Base-by-base conservation (phyloP, 108 stramenopile genomes). In the Fragilaria radians region DNA sequence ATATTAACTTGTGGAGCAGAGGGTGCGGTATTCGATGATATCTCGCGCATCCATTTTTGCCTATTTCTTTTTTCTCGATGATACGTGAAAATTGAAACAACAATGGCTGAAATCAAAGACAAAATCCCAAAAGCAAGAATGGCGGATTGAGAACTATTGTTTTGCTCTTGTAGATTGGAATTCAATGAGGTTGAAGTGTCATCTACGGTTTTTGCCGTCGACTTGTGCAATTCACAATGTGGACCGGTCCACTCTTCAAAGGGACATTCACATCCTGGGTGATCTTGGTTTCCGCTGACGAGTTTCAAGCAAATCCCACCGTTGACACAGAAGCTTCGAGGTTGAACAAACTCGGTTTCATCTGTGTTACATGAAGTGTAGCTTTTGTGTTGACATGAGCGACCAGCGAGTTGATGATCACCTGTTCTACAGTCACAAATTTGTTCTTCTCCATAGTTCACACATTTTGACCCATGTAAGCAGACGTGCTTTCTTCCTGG, bases 381-480 rank as follows among this genome's bases (percentile, higher is more conserved):
- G 3, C 25, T 27, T 3, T 57, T 2, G 42, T 57, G 55, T 21
- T 62, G 28, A 32, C 61, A 62, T 22, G 42, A 62, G 1, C 18
- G 9, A 25, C 61, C 61, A 9, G 48, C 61, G 3, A 30, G 22
- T 2, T 18, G 25, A 31, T 28, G 1, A 7, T 18, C n/a, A 19
- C 25, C 14, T 21, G 61, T 51, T 19, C 23, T 60, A 60, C 82
- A 83, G 48, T 83, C 77, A 48, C 82, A 83, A 2, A 27, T 62
- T 47, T 49, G 61, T 9, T 58, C 63, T 48, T 63, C 59, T 9
- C 51, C 46, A 9, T 55, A 9, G 3, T 25, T 17, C 19, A 71
- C 53, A 54, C 82, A 83, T 7, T 7, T 42, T 24, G 76, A 72
- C 18, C 82, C 82, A 57, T 83, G 67, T 26, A 83, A 55, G 59